phyloP scores from a whole-genome alignment of 306 rosid species.

The Cicer arietinum region DNA sequence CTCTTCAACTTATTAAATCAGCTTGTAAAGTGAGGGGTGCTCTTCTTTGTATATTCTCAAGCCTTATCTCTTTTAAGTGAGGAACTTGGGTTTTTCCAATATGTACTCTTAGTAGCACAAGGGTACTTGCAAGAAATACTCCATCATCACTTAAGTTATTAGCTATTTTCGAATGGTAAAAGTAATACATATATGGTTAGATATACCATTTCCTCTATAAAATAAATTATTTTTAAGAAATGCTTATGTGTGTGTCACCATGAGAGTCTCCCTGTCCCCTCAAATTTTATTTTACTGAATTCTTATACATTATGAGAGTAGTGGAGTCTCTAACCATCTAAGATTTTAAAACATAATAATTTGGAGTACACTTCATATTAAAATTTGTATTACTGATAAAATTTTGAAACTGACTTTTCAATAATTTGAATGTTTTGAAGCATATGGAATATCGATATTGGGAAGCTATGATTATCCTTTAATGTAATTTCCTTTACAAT shows the following conservation, averaged over 20 bases:
- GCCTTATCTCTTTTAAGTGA: too few relatives aligned
- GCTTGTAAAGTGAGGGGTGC: too few relatives aligned
- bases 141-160: not conserved
- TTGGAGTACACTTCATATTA: not conserved
- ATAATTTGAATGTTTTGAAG: conserved; percentile 21
- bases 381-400: not conserved
- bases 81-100: too few relatives aligned
- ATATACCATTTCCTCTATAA: not conserved
- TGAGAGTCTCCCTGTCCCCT: conserved; percentile 7
- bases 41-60: too few relatives aligned
- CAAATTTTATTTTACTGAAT: conserved; percentile 7
- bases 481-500: not conserved
- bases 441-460: conserved; percentile 19
- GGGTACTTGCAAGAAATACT: not conserved
- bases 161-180: not conserved
- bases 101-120: not conserved
- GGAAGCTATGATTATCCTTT: conserved; percentile 7
- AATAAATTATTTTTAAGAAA: not conserved
- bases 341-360: not conserved
- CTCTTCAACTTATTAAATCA: too few relatives aligned
- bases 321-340: conserved; percentile 7
- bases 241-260: not conserved
- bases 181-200: not conserved
- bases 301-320: not conserved
- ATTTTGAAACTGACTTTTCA: conserved; percentile 8